These are phyloP conservation scores for Nannizziopsis barbatae DNA, from an alignment of 2,329 filamentous ascomycete species.

Conservation along the genomic window DNA sequence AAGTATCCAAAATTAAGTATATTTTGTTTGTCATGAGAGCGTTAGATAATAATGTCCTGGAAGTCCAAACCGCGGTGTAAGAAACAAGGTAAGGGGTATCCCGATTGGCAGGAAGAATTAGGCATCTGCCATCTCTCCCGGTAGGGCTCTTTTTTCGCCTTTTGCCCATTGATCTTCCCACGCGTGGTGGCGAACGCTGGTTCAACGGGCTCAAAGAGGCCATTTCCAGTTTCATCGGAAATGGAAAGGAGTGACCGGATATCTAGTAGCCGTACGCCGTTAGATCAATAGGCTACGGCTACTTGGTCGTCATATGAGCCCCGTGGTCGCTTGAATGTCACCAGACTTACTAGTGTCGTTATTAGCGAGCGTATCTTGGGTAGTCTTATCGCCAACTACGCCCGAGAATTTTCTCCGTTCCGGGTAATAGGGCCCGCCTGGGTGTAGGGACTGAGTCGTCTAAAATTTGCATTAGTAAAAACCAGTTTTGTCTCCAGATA, in stretches of 20 bases:
- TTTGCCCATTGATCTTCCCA: neutral
- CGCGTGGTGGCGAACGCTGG: neutral
- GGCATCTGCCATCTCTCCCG: neutral
- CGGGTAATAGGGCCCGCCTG: conserved; percentile 38
- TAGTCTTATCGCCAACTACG: neutral
- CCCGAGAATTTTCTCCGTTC: conserved; percentile 16
- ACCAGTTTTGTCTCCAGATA: conserved; percentile 21
- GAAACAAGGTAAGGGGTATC: conserved; percentile 19
- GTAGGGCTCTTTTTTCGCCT: neutral
- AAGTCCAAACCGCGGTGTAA: conserved; percentile 17
- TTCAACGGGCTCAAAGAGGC: neutral
- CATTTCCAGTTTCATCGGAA: neutral
- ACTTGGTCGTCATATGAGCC: conserved; percentile 1
- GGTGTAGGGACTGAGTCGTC: conserved; percentile 37
- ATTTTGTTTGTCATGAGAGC: neutral
- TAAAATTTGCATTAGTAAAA: conserved; percentile 27
- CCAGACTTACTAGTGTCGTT: conserved; percentile 8
- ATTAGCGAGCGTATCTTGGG: neutral
- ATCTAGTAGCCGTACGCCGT: neutral
- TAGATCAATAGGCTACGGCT: neutral
- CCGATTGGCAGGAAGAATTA: conserved; percentile 15
- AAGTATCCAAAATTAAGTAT: no score
- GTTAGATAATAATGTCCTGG: conserved; percentile 10
- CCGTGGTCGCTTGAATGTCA: neutral
- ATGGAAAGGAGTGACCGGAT: neutral